These are phyloP conservation scores for Rhytidiadelphus loreus DNA, from an alignment of 225 moss, liverwort and hornwort species.

Conservation along the genomic window DNA sequence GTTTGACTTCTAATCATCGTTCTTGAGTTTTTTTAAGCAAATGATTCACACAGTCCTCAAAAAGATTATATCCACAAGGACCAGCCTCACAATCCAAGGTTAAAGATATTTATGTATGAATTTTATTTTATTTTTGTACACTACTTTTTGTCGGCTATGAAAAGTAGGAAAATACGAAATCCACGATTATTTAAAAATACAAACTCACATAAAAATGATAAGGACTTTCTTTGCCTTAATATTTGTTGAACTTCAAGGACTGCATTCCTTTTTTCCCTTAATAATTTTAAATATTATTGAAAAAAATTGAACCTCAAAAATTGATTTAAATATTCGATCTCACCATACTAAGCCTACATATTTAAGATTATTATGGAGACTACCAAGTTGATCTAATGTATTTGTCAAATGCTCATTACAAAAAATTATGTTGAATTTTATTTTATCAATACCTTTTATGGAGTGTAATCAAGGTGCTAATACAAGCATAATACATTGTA, in stretches of 20 bases:
- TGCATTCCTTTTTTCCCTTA: not conserved
- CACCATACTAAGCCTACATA: rapidly evolving
- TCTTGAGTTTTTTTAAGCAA: not conserved
- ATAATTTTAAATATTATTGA: not conserved
- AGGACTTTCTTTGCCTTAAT: not conserved
- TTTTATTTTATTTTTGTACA: not conserved
- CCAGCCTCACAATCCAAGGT: rapidly evolving
- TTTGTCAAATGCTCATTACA: not conserved
- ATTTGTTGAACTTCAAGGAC: not conserved
- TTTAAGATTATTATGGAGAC: not conserved
- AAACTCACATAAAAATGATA: not conserved
- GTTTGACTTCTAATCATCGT: not conserved
- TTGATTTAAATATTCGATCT: not conserved
- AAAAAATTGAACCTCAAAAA: not conserved
- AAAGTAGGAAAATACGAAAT: rapidly evolving
- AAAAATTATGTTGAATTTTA: not conserved
- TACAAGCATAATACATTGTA: not conserved
- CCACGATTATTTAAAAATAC: rapidly evolving
- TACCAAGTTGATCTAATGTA: not conserved
- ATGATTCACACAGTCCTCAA: rapidly evolving
- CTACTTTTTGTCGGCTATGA: rapidly evolving
- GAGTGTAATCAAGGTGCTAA: not conserved
- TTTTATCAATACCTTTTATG: not conserved
- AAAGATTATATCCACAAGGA: rapidly evolving
- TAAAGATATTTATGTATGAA: not conserved